Evolutionary conservation across 208 protist species (phyloP), one percentile per base, ranked within the genome.

Genomic region (Leishmania amazonensis): DNA sequence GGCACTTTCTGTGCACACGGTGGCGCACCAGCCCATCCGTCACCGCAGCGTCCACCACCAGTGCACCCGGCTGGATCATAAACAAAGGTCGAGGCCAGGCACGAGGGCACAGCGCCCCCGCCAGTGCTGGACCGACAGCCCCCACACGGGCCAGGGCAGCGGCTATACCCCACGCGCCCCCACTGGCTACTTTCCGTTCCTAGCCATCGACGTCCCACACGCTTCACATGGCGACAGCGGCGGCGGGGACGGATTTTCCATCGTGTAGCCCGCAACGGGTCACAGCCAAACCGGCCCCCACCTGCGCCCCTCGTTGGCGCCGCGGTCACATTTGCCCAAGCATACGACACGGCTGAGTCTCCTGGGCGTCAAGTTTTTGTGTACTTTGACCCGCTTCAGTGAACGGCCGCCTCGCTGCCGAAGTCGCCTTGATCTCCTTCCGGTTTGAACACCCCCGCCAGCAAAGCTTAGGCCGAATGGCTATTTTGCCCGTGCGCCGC

Each of bases 121-220:
- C 73, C 49, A 57, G 73, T 64, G 73, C 17, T 76, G 73, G 73
- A 76, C 47, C 51, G 73, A 76, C 47, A 62, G 51, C 73, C 73
- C 53, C 7, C 49, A 35, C 51, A 76, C 47, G 8, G 73, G 73
- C 9, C 47, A 62, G 53, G 35, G 17, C 31, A 45, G 35, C 31
- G 24, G 31, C 53, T 31, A 8, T 51, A 6, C 73, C 8, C 19
- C n/a, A 21, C 47, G n/a, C 38, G 73, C 73, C 47, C 49, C 47
- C 51, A n/a, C 31, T 45, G 73, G 51, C 38, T 57, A 40, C 73
- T 45, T 76, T 76, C 73, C 73, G 35, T 15, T 58, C 38, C 35
- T 60, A 11, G n/a, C 53, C 19, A 42, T 62, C n/a, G 31, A 62
- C 13, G 51, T 51, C 4, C 49, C 13, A 35, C 15, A 28, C 73